Percentiles rank a stretch among this genome's conserved stretches.
Evolutionary conservation across 1,139 yeast species (phyloP).

Genomic region (Keqinozyma sinolaborantium): DNA sequence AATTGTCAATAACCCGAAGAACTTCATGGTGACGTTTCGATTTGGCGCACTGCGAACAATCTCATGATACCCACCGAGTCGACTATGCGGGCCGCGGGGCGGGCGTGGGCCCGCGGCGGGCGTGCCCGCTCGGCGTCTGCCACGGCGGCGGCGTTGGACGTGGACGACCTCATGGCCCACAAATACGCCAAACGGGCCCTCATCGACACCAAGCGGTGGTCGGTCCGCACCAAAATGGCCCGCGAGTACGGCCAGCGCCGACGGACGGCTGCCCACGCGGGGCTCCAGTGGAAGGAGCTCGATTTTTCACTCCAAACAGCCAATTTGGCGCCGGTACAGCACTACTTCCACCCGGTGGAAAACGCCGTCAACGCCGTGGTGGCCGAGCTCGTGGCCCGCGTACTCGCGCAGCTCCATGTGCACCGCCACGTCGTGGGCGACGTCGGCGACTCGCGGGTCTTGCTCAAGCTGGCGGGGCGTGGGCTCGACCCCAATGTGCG

Average conservation of each 20-base stretch:
- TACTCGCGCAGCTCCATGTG: conserved; percentile 24
- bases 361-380: conserved; percentile 6
- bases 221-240: not conserved
- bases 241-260: not conserved
- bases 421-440: conserved; percentile 13
- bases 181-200: conserved; percentile 7
- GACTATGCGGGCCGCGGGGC: too few relatives aligned
- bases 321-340: conserved; percentile 2
- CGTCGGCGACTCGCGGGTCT: conserved; percentile 5
- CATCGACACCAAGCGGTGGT: conserved; percentile 4
- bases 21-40: conserved; percentile 15
- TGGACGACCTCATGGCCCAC: not conserved
- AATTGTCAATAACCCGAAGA: conserved; percentile 14
- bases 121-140: too few relatives aligned
- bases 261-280: not conserved
- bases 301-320: not conserved
- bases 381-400: conserved; percentile 14
- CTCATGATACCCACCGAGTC: conserved; percentile 1
- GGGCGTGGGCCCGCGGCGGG: too few relatives aligned
- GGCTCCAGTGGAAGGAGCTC: not conserved
- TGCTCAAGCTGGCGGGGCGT: conserved; percentile 5
- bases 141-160: too few relatives aligned
- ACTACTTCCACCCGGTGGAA: conserved; percentile 10
- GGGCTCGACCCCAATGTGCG: not conserved
- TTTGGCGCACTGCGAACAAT: too few relatives aligned